These are phyloP conservation scores for Spathaspora arborariae DNA, from an alignment of 805 yeast genomes.

Conservation along the genomic window DNA sequence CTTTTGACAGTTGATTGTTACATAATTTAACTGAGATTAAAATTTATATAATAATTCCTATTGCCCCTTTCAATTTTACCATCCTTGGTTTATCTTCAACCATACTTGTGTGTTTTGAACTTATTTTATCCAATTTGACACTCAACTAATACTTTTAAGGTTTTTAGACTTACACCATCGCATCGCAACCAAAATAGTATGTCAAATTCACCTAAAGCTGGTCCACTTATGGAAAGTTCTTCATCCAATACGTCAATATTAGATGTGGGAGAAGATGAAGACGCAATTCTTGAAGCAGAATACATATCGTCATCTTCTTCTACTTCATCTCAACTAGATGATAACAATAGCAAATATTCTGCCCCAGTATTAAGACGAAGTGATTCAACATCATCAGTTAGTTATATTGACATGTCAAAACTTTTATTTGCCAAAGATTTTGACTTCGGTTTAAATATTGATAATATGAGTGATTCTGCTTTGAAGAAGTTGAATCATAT, in stretches of 20 bases:
- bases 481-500: constrained; percentile 28
- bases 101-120: neutral
- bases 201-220: neutral
- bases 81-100: neutral
- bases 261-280: neutral
- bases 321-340: neutral
- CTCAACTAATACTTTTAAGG: neutral
- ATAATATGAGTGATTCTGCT: constrained; percentile 32
- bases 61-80: neutral
- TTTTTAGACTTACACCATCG: neutral
- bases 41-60: neutral
- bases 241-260: neutral
- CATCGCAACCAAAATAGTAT: neutral
- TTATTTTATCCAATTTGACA: neutral
- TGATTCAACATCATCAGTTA: constrained; percentile 24
- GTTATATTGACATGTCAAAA: constrained; percentile 34
- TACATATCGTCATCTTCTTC: neutral
- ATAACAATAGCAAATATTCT: neutral
- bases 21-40: neutral
- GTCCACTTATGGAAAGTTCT: neutral
- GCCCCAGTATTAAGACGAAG: constrained; percentile 14
- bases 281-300: neutral
- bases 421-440: constrained; percentile 39
- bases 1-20: neutral
- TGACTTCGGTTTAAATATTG: constrained; percentile 39